These are phyloP conservation scores for Ogataea haglerorum DNA, from an alignment of 805 yeast genomes.

Conservation along the genomic window DNA sequence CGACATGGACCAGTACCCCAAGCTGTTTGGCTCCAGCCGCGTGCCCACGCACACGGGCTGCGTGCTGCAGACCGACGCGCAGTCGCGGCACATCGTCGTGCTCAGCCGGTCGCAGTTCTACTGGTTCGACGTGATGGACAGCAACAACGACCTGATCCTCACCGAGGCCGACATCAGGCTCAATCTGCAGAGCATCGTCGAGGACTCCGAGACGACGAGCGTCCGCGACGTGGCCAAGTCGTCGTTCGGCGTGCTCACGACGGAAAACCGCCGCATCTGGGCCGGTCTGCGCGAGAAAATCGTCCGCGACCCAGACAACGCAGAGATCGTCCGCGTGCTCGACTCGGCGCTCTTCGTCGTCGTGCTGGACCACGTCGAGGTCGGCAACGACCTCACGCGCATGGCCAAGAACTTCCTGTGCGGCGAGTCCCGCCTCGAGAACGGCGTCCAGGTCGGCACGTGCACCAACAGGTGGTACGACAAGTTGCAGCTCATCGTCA, in stretches of 20 bases:
- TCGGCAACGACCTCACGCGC: constrained; percentile 56
- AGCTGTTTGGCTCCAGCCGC: constrained; percentile 82
- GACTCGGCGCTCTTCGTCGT: constrained; percentile 82
- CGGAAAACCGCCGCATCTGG: constrained; percentile 88
- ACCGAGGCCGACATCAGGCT: constrained; percentile 71
- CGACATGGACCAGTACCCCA: constrained; percentile 89
- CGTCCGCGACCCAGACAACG: constrained; percentile 46
- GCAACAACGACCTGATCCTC: constrained; percentile 64
- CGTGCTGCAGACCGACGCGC: constrained; percentile 74
- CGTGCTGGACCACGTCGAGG: constrained; percentile 75
- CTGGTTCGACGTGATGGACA: constrained; percentile 91
- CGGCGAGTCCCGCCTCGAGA: constrained; percentile 73
- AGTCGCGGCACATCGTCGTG: constrained; percentile 78
- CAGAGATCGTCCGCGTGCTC: constrained; percentile 67
- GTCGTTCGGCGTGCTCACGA: constrained; percentile 85
- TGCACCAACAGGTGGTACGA: constrained; percentile 93
- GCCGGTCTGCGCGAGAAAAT: constrained; percentile 63
- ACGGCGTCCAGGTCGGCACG: constrained; percentile 90
- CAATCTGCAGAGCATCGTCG: constrained; percentile 71
- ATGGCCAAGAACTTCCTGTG: constrained; percentile 83
- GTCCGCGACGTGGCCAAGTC: constrained; percentile 62
- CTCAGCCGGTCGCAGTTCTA: constrained; percentile 84
- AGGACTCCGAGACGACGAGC: constrained; percentile 59
- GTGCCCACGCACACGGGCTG: constrained; percentile 83
- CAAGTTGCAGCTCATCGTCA: constrained; percentile 81